Base-by-base conservation (phyloP, 2,329 filamentous ascomycete species). In the Cladophialophora carrionii region DNA sequence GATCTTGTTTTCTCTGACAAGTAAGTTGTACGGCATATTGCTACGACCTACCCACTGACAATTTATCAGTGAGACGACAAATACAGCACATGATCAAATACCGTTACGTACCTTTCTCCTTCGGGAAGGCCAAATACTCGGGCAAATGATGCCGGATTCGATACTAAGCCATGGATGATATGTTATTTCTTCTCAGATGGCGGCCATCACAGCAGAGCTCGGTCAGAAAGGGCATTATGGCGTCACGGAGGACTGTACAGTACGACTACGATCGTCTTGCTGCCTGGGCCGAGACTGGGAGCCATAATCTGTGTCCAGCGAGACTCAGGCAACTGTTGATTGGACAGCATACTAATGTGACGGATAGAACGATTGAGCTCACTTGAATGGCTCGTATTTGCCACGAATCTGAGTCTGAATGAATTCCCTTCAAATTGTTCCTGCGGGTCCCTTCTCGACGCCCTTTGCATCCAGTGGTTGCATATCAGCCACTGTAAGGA, bases 31-130 rank as follows among this genome's bases (percentile, higher is more conserved):
- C n/a, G 3, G 3, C 29, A 37, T 29, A 4, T n/a, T 14, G 52
- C 12, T 34, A 24, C 43, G n/a, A 37, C 6, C 17, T 9, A 10
- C 4, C 20, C 34, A 52, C 69, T 67, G 58, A 68, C 67, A 24
- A 52, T 24, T n/a, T 43, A 61, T 32, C 73, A 96, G 92, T 99
- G 95, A 88, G 95, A 80, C 91, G 95, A 84, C 95, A 99, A 82
- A 99, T 99, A 73, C 95, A 99, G 82, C 95, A 98, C 82, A 99
- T 99, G 95, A 94, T 99, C 85, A 99, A 98, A 84, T 99, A 98
- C 83, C 91, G 94, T 81, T 99, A 96, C 77, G 92, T 96, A 32
- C 92, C 93, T 48, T 96, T 97, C 82, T 89, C 91, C 48, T 87
- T 96, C 71, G 93, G 93, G 79, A 97, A 97, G 86, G 84, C 90